Evolutionary conservation across 2,329 filamentous ascomycete genomes (phyloP).

Genomic region (Phaeoacremonium minimum): DNA sequence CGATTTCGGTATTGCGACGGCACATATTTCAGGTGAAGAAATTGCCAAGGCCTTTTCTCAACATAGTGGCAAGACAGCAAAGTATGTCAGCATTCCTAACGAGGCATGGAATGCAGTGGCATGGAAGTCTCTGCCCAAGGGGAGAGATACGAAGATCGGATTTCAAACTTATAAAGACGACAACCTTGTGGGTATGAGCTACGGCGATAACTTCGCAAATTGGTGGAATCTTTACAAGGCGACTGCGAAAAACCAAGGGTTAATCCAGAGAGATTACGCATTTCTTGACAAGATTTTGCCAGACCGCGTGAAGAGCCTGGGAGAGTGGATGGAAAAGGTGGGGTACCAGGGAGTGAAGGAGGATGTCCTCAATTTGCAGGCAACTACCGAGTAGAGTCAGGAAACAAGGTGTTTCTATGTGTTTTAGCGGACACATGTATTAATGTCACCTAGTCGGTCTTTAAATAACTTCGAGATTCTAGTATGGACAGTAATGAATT

Average conservation of each 20-base stretch:
- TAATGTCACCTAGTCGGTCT: too few relatives aligned
- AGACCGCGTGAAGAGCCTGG: neutral
- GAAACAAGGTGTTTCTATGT: too few relatives aligned
- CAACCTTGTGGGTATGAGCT: slow-evolving; percentile 2
- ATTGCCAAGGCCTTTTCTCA: slow-evolving; percentile 21
- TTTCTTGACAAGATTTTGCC: slow-evolving; percentile 4
- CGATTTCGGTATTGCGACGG: slow-evolving; percentile 21
- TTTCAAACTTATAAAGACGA: slow-evolving; percentile 1
- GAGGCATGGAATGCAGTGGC: neutral
- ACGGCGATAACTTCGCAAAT: slow-evolving; percentile 19
- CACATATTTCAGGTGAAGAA: slow-evolving; percentile 17
- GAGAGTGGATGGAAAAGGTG: slow-evolving; percentile 2
- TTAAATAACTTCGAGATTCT: too few relatives aligned
- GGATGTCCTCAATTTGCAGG: too few relatives aligned
- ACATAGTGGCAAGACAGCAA: slow-evolving; percentile 22
- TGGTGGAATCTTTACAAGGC: slow-evolving; percentile 7
- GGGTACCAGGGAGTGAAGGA: too few relatives aligned
- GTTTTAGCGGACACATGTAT: too few relatives aligned
- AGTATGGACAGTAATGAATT: too few relatives aligned
- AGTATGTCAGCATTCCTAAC: slow-evolving; percentile 13
- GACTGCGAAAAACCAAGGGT: slow-evolving; percentile 1
- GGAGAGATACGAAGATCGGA: slow-evolving; percentile 2
- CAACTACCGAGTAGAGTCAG: too few relatives aligned
- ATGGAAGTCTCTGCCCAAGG: neutral
- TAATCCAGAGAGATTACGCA: slow-evolving; percentile 3